Base-by-base conservation (phyloP, 1,284 basidiomycete species). In the Marasmius oreades region DNA sequence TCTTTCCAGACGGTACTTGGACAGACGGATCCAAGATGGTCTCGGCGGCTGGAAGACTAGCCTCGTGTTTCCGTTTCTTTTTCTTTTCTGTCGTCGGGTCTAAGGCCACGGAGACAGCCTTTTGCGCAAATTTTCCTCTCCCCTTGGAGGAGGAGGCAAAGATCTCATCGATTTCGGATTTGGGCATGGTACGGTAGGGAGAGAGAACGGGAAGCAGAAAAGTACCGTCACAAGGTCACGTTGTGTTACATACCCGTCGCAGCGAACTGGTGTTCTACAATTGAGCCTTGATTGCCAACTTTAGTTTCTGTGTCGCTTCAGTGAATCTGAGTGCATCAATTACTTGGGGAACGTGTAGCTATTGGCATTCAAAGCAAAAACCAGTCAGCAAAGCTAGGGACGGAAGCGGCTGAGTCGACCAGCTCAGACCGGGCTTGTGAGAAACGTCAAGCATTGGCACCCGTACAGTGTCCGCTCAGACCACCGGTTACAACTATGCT, bases 141-240 rank as follows among this genome's bases (percentile, higher is more conserved):
- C 71, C 70, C 62, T 84, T 85, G 60, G 77, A 74, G 10, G 28
- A 31, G 10, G 28, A 31, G 39, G 88, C 77, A 70, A 91, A 91
- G 65, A 91, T 91, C 65, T 81, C 81, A 77, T 91, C 89, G 69
- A 91, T 91, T 78, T 91, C 88, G 47, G 85, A 85, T 73, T 76
- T 77, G 62, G 71, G 59, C 73, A 75, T 74, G 64, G 52, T 48
- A 47, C 36, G n/a, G 59, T 59, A 14, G 16, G 20, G 45, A 33
- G 56, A 51, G 46, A 61, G 63, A 58, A 48, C 24, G n/a, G n/a
- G n/a, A n/a, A n/a, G n/a, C n/a, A n/a, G n/a, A n/a, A n/a, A n/a
- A n/a, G n/a, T n/a, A n/a, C n/a, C n/a, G n/a, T n/a, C n/a, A n/a
- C n/a, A n/a, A n/a, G 28, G 28, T 31, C 28, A 31, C 28, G 28